Conservation (phyloP, 345 rosid species). For the Dimocarpus longan region DNA sequence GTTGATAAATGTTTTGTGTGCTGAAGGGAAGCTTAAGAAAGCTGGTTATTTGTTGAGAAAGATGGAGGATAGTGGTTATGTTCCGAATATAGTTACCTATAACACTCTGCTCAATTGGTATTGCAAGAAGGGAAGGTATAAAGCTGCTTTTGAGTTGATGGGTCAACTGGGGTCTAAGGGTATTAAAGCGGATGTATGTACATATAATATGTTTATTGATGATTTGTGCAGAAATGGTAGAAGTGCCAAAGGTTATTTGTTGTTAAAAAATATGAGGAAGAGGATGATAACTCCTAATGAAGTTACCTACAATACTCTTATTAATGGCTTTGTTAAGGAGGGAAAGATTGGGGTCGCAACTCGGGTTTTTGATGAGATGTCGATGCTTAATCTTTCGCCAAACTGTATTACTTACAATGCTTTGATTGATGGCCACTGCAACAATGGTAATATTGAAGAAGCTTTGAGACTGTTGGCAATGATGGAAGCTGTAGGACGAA, state of each 20-base stretch:
- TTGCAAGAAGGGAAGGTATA: conserved; percentile 70
- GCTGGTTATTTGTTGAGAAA: conserved; percentile 66
- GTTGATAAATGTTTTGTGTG: conserved; percentile 67
- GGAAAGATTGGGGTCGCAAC: conserved; percentile 64
- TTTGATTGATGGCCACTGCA: conserved; percentile 67
- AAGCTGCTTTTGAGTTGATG: conserved; percentile 61
- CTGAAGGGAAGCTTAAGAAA: conserved; percentile 67
- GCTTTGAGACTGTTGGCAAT: conserved; percentile 60
- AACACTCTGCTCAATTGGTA: conserved; percentile 81
- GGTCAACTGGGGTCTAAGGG: conserved; percentile 77
- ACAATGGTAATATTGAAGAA: conserved; percentile 53
- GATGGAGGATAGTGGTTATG: conserved; percentile 82
- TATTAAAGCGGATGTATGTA: conserved; percentile 68
- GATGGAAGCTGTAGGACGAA: conserved; percentile 59
- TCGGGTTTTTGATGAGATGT: conserved; percentile 70
- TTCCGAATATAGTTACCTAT: conserved; percentile 71
- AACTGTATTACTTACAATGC: conserved; percentile 65
- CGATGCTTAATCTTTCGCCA: conserved; percentile 51
- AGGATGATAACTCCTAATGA: conserved; percentile 61
- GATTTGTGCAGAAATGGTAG: conserved; percentile 71
- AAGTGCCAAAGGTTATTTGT: conserved; percentile 80
- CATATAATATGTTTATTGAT: conserved; percentile 75
- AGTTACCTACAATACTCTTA: conserved; percentile 77
- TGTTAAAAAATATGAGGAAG: conserved; percentile 81
- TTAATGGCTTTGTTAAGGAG: conserved; percentile 72